These are phyloP conservation scores for Plasmodium knowlesi DNA, from an alignment of 169 alveolate genomes.

Conservation along the genomic window DNA sequence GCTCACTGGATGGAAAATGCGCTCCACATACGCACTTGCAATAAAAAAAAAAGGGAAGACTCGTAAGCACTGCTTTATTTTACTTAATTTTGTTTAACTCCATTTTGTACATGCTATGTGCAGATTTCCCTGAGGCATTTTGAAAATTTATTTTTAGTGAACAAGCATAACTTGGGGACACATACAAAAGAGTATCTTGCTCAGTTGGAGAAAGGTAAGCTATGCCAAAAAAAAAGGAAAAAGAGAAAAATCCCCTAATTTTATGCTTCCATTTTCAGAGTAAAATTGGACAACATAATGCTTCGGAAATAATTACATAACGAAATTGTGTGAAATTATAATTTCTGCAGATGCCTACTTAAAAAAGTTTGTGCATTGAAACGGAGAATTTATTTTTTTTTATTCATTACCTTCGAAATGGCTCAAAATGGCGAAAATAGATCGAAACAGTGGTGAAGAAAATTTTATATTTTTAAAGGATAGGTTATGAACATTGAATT, in stretches of 20 bases:
- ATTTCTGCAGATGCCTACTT: conserved; percentile 9
- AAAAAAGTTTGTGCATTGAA: conserved; percentile 8
- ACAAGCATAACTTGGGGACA: conserved; percentile 2
- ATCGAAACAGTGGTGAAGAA: not conserved
- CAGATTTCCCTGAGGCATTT: conserved; percentile 30
- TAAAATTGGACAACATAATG: not conserved
- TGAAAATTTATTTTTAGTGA: not conserved
- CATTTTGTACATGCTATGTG: not conserved
- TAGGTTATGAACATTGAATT: not conserved
- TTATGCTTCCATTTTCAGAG: not conserved
- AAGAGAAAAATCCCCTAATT: not conserved
- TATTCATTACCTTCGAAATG: not conserved
- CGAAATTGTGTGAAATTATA: not conserved
- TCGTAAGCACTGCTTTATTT: not conserved
- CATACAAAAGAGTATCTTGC: conserved; percentile 30
- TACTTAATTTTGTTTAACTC: not conserved
- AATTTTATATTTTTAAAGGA: not conserved
- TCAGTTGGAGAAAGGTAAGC: conserved; percentile 20
- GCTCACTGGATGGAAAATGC: not conserved
- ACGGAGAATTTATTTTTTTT: not conserved
- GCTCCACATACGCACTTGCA: not conserved
- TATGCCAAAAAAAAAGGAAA: not conserved
- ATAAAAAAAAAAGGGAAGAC: not conserved
- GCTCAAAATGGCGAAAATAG: not conserved
- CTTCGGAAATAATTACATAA: not conserved